Evolutionary conservation across 257 asterid species (phyloP).

Genomic region (Rehmannia glutinosa): DNA sequence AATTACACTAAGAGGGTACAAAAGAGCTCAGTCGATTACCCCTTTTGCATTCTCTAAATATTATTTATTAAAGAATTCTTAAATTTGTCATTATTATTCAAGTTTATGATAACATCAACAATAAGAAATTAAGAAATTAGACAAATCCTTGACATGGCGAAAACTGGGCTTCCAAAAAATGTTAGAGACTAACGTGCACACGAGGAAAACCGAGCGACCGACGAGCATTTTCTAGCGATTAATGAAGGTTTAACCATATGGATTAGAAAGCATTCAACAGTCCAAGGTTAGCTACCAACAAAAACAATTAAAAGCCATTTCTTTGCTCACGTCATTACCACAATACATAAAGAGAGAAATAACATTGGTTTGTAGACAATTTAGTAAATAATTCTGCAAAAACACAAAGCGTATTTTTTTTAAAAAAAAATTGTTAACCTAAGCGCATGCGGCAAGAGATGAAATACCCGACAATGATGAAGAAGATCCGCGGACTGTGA

Average conservation of each 20-base stretch:
- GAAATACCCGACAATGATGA: not conserved
- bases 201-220: constrained; percentile 20
- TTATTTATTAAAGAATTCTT: too few relatives aligned
- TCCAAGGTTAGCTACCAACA: constrained; percentile 10
- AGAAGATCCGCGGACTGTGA: too few relatives aligned
- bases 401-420: not conserved
- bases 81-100: too few relatives aligned
- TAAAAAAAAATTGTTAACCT: constrained; percentile 17
- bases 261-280: constrained; percentile 18
- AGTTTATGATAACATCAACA: not conserved
- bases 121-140: not conserved
- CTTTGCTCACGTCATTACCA: not conserved
- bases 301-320: not conserved
- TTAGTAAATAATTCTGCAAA: not conserved
- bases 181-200: constrained; percentile 14
- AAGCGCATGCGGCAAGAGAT: constrained; percentile 19
- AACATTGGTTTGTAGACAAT: not conserved
- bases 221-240: constrained; percentile 30
- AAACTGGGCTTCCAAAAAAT: constrained; percentile 9
- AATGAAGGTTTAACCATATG: constrained; percentile 25
- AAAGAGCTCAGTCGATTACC: too few relatives aligned
- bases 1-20: too few relatives aligned
- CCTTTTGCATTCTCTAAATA: too few relatives aligned
- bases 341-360: not conserved
- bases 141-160: constrained; percentile 42